Evolutionary conservation across 805 yeast genomes (phyloP).

Genomic region (Yamadazyma kitorensis): DNA sequence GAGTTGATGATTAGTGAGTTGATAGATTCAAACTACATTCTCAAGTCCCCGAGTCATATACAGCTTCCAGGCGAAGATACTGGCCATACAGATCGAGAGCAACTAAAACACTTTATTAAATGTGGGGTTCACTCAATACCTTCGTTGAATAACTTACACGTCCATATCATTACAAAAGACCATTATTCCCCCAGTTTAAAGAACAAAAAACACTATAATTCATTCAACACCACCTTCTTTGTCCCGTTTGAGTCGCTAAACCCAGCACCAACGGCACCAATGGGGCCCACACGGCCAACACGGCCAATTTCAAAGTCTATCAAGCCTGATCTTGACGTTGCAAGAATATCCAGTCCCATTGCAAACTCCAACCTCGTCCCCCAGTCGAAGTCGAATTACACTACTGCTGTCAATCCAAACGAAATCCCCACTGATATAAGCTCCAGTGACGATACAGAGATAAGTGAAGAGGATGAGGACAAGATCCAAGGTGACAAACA

Average conservation of each 20-base stretch:
- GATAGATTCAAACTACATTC: conserved; percentile 1
- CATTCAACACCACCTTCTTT: conserved; percentile 67
- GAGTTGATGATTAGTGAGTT: conserved; percentile 28
- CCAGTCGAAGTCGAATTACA: no score
- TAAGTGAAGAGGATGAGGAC: not conserved
- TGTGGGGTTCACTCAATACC: conserved; percentile 73
- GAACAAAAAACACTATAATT: conserved; percentile 63
- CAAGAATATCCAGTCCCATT: no score
- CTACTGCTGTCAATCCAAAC: no score
- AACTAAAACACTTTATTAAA: conserved; percentile 28
- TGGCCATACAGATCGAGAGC: no score
- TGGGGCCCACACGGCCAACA: no score
- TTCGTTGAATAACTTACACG: conserved; percentile 64
- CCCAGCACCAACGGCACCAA: no score
- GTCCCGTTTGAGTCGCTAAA: conserved; percentile 48
- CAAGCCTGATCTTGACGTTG: no score
- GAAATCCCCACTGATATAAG: no score
- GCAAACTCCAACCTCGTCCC: no score
- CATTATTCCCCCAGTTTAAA: conserved; percentile 54
- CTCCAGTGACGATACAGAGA: conserved; percentile 1
- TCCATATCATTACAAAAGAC: conserved; percentile 71
- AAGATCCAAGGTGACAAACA: not conserved
- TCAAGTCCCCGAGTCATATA: no score
- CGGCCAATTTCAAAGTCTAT: no score
- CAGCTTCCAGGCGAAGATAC: no score